phyloP scores from a whole-genome alignment of 192 early-diverging fungal genomes.

The Backusella morwellensis region DNA sequence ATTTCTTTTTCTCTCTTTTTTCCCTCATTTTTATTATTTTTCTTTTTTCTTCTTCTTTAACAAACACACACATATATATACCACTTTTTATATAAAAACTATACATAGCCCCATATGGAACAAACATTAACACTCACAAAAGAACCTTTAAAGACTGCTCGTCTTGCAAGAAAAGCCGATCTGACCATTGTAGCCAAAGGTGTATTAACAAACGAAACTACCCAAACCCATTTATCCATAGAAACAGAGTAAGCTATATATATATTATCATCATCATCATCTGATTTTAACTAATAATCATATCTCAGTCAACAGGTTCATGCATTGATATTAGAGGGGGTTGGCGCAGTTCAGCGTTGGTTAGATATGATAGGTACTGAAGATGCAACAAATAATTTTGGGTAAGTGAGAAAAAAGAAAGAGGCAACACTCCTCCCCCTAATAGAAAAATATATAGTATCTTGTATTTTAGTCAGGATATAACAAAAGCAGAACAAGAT shows the following conservation, averaged over 20 bases:
- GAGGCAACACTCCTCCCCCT: background rate
- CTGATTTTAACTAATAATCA: too few relatives aligned
- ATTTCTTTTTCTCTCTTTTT: background rate
- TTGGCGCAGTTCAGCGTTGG: constrained; percentile 10
- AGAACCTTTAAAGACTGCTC: background rate
- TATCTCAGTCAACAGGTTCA: background rate
- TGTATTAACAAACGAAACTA: background rate
- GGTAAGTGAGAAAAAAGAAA: background rate
- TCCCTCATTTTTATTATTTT: background rate
- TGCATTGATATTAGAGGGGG: constrained; percentile 15
- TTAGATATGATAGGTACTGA: background rate
- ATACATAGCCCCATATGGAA: background rate
- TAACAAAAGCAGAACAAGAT: background rate
- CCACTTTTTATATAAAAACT: background rate
- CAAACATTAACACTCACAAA: background rate
- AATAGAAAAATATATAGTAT: background rate
- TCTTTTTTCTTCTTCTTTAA: background rate
- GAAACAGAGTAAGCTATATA: background rate
- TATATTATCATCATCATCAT: background rate
- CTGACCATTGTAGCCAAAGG: background rate
- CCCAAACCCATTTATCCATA: background rate
- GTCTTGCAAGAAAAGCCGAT: background rate
- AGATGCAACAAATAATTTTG: background rate
- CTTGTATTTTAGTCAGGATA: background rate
- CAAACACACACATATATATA: background rate